A percentile compares a stretch with the other conserved stretches of the same genome.
Evolutionary conservation across 345 rosid genomes (phyloP).

Genomic region (Eucalyptus curtisii): DNA sequence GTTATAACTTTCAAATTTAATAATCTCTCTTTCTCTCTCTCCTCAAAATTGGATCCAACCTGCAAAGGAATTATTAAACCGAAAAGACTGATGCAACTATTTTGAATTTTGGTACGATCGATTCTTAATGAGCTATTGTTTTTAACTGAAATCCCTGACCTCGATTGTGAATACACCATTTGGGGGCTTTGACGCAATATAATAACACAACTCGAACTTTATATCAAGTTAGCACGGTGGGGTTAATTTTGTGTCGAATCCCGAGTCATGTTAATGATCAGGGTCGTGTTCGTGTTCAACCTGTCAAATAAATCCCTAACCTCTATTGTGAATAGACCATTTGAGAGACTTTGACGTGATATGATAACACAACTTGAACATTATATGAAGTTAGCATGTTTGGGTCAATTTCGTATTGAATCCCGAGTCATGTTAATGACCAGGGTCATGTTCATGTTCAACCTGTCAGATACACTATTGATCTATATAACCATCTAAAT

Average conservation of each 20-base stretch:
- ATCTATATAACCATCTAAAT: not conserved
- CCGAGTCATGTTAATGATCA: accelerated
- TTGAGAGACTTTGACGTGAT: not conserved
- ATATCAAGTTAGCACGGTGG: accelerated
- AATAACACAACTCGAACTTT: not conserved
- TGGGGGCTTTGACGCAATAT: not conserved
- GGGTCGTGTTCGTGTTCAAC: accelerated
- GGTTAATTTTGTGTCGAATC: not conserved
- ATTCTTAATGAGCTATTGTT: not conserved
- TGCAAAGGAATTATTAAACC: not conserved
- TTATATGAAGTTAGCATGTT: not conserved
- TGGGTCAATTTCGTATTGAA: not conserved
- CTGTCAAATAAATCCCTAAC: not conserved
- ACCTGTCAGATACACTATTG: accelerated
- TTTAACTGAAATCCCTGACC: not conserved
- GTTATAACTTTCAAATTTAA: not conserved
- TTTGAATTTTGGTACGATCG: not conserved
- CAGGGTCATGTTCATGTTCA: no score
- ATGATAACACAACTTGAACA: not conserved
- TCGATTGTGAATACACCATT: not conserved
- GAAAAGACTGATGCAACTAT: not conserved
- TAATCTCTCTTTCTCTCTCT: not conserved
- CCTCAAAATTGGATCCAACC: not conserved
- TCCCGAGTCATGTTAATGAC: not conserved
- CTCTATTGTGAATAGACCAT: not conserved